These are phyloP conservation scores for Elaeagnus macrophylla DNA, from an alignment of 306 rosid species.

Conservation along the genomic window DNA sequence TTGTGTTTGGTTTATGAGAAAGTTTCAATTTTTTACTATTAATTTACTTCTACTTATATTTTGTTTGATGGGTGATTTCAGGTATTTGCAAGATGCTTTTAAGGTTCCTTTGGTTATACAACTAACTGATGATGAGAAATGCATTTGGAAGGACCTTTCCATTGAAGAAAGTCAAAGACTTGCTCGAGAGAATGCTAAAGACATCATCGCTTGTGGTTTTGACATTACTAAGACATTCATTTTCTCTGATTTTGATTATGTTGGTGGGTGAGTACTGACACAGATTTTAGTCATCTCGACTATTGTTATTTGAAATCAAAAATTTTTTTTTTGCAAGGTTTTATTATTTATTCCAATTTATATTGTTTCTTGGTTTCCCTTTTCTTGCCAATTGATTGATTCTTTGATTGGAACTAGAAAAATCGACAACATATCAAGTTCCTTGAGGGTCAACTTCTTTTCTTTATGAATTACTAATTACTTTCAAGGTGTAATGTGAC, in stretches of 20 bases:
- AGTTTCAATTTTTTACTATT: not conserved
- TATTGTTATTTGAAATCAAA: no score
- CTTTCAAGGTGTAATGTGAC: no score
- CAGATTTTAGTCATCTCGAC: not conserved
- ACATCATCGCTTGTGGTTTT: constrained; percentile 95
- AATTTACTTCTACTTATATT: not conserved
- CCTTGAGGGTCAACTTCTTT: no score
- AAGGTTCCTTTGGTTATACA: constrained; percentile 94
- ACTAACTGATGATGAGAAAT: constrained; percentile 91
- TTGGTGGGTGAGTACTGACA: constrained; percentile 65
- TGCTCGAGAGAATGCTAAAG: constrained; percentile 85
- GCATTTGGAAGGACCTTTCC: constrained; percentile 75
- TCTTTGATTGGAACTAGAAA: no score
- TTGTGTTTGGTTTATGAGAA: not conserved
- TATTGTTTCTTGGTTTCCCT: not conserved
- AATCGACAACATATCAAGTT: no score
- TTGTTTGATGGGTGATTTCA: constrained; percentile 14
- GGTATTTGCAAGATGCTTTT: constrained; percentile 93
- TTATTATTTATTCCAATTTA: no score
- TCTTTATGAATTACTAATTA: no score
- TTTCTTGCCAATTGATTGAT: not conserved
- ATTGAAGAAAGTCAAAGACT: constrained; percentile 76
- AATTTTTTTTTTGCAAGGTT: no score
- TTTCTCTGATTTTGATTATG: constrained; percentile 62
- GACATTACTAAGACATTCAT: constrained; percentile 78